These are phyloP conservation scores for Asclepias syriaca DNA, from an alignment of 257 asterid genomes.

Conservation along the genomic window DNA sequence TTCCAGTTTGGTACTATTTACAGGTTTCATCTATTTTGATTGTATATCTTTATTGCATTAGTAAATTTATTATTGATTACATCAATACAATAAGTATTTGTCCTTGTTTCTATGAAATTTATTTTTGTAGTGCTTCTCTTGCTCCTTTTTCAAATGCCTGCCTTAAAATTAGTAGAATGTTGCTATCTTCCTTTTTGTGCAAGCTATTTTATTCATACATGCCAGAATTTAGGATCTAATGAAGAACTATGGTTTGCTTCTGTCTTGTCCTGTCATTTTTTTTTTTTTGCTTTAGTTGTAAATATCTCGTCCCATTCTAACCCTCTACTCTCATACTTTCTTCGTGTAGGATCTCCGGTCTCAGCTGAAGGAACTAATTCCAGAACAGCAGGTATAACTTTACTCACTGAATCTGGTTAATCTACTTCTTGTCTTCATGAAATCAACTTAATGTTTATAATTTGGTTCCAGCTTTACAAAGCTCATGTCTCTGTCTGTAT, in stretches of 20 bases:
- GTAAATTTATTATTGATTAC: neutral
- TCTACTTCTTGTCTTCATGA: neutral
- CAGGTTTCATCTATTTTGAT: neutral
- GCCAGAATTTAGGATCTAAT: neutral
- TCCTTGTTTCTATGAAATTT: neutral
- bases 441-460: neutral
- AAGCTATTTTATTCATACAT: neutral
- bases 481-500: neutral
- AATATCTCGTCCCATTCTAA: neutral
- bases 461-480: neutral
- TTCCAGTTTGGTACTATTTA: too few species aligned
- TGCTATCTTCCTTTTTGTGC: neutral
- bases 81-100: neutral
- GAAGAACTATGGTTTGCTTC: neutral
- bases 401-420: neutral
- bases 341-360: conserved; percentile 60
- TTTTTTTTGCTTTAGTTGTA: neutral
- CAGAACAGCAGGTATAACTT: conserved; percentile 64
- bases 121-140: neutral
- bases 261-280: neutral
- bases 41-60: neutral
- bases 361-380: conserved; percentile 80
- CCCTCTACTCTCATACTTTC: conserved; percentile 7
- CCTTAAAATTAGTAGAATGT: neutral
- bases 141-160: neutral